phyloP scores from a whole-genome alignment of 2,329 filamentous ascomycete species.

The Fusarium mundagurra region DNA sequence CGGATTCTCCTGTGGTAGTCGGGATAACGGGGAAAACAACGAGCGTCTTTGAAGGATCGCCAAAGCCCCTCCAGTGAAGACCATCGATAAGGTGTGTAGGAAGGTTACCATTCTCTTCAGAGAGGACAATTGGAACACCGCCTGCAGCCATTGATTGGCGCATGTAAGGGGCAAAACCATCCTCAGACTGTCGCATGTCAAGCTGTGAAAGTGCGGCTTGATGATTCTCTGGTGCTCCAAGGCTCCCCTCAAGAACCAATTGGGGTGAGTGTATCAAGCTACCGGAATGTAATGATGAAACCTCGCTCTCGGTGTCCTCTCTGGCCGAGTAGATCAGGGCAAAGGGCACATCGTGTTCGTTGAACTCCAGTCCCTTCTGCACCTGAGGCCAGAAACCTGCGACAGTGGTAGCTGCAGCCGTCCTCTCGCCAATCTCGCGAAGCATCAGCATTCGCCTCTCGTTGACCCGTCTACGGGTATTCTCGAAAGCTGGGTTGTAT shows the following conservation, averaged over 20 bases:
- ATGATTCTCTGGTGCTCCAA: constrained; percentile 75
- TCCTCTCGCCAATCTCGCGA: constrained; percentile 80
- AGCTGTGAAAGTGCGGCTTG: constrained; percentile 67
- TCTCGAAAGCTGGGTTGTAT: constrained; percentile 85
- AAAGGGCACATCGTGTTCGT: constrained; percentile 80
- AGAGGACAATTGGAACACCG: constrained; percentile 73
- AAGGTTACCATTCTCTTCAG: constrained; percentile 72
- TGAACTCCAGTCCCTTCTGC: constrained; percentile 74
- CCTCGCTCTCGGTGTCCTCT: constrained; percentile 77
- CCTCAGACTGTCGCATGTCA: constrained; percentile 74
- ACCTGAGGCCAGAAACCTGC: constrained; percentile 79
- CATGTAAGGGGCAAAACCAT: constrained; percentile 81
- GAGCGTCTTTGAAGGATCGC: constrained; percentile 74
- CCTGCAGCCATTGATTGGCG: constrained; percentile 76
- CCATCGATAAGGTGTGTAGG: constrained; percentile 72
- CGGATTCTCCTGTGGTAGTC: constrained; percentile 74
- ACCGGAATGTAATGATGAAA: constrained; percentile 75
- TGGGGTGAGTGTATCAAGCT: constrained; percentile 69
- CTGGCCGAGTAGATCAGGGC: constrained; percentile 79
- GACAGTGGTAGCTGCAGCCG: constrained; percentile 76
- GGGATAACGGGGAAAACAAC: constrained; percentile 84
- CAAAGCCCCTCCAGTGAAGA: constrained; percentile 75
- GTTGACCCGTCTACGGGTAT: constrained; percentile 80
- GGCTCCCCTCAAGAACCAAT: constrained; percentile 74
- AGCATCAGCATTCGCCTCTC: constrained; percentile 83